phyloP scores from a whole-genome alignment of 2,329 filamentous ascomycete genomes.

The Nectriaceae sp. region DNA sequence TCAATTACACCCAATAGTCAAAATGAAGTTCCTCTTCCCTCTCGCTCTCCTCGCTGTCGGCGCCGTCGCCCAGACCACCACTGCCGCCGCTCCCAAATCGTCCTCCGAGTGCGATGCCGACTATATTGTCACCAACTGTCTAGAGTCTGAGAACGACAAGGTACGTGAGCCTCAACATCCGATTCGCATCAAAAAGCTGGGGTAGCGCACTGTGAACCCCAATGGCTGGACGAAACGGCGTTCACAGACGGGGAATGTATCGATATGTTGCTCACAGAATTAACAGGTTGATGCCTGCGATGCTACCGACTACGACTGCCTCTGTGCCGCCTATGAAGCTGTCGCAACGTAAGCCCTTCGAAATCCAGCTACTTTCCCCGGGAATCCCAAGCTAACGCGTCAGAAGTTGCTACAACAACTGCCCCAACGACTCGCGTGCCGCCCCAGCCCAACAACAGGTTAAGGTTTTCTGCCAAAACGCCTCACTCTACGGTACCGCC shows the following conservation, averaged over 20 bases:
- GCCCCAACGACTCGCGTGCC: constrained; percentile 49
- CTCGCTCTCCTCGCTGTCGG: constrained; percentile 41
- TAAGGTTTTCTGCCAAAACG: constrained; percentile 47
- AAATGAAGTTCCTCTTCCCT: constrained; percentile 49
- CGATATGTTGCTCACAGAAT: no score
- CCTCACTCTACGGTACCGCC: constrained; percentile 43
- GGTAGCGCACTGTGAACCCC: no score
- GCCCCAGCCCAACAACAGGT: constrained; percentile 39
- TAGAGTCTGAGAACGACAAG: constrained; percentile 42
- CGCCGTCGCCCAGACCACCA: constrained; percentile 35
- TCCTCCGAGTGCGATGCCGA: constrained; percentile 44
- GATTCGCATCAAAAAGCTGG: no score
- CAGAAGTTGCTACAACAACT: constrained; percentile 57
- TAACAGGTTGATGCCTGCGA: constrained; percentile 40
- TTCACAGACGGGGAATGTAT: no score
- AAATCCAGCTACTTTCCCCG: background rate
- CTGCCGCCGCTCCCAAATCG: constrained; percentile 30
- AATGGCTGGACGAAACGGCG: no score
- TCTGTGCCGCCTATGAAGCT: constrained; percentile 45
- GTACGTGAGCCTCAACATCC: constrained; percentile 23
- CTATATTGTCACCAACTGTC: constrained; percentile 49
- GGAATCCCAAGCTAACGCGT: constrained; percentile 9
- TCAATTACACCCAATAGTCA: constrained; percentile 22
- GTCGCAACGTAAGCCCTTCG: constrained; percentile 46
- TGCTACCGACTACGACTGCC: constrained; percentile 47